phyloP scores from a whole-genome alignment of 768 basidiomycete species.

The Rubroboletus satanas region DNA sequence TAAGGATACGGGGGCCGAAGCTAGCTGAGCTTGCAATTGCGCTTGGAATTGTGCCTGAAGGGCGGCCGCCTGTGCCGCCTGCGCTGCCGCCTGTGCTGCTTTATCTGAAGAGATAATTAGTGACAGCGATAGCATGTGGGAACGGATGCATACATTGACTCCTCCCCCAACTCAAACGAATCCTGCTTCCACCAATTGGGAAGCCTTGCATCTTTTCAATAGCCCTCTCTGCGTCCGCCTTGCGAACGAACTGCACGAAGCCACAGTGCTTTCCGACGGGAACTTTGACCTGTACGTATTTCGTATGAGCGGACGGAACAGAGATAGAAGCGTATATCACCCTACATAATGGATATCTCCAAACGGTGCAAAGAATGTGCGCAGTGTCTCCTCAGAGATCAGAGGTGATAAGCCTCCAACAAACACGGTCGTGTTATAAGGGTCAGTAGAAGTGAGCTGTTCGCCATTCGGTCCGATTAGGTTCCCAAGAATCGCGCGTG shows the following conservation, averaged over 20 bases:
- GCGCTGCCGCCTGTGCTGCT: constrained; percentile 86
- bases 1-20: constrained; percentile 30
- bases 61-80: constrained; percentile 73
- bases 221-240: constrained; percentile 86
- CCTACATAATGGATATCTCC: constrained; percentile 89
- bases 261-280: constrained; percentile 94
- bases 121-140: neutral
- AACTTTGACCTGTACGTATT: constrained; percentile 74
- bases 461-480: constrained; percentile 84
- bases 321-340: constrained; percentile 9
- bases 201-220: constrained; percentile 98
- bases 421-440: constrained; percentile 96
- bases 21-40: constrained; percentile 33
- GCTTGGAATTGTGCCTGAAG: constrained; percentile 47
- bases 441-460: constrained; percentile 83
- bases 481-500: constrained; percentile 76
- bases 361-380: constrained; percentile 90
- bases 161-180: constrained; percentile 89
- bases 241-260: constrained; percentile 91
- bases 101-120: constrained; percentile 52
- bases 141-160: constrained; percentile 64
- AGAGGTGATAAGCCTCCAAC: constrained; percentile 87
- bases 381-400: constrained; percentile 86
- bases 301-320: constrained; percentile 1
- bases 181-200: constrained; percentile 87